Base-by-base conservation (phyloP, 1,284 basidiomycete species). In the Melampsora larici-populina region DNA sequence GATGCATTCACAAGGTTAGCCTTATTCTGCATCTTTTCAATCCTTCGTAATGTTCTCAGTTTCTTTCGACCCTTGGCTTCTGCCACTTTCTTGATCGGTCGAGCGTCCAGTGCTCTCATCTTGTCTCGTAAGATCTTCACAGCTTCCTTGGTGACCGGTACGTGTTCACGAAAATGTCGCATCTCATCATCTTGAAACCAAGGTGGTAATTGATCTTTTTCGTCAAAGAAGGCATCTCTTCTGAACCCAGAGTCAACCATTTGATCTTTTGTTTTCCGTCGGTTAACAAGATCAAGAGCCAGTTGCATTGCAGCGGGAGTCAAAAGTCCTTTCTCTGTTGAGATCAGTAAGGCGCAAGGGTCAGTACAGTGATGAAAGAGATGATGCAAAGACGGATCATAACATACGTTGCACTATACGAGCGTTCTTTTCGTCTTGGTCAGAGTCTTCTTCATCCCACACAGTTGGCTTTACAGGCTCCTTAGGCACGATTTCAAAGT, bases 11-110 rank as follows among this genome's bases (percentile, higher is more conserved):
- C 90, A 75, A 92, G 93, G 82, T 98, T 95, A 1, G 96, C 97
- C 86, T 97, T 98, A 86, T 92, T 94, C 88, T 94, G 90, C 18
- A 93, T 93, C 85, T 94, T 96, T 81, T 97, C 93, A 26, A 98
- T 86, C 68, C 90, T 87, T 81, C 93, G 91, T 26, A 89, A 88
- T 4, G 94, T 92, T 85, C 91, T 93, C 84, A 92, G 86, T 87
- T 99, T 99, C 86, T 99, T 99, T 79, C 97, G 88, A 49, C 93
- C 94, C 85, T 99, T 99, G 62, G 97, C 97, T 86, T 99, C 97
- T 24, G 96, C 97, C 15, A 99, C 88, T 87, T 99, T 99, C 87
- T 98, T 99, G 86, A 99, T 99, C 21, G 97, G 97, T 17, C 97
- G 89, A 1, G 96, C 95, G 83, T 99, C 94, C 65, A 99, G 87